Percentiles rank a stretch among this genome's conserved stretches.
Conservation (phyloP, 768 basidiomycete species). For the Amanita thiersii region DNA sequence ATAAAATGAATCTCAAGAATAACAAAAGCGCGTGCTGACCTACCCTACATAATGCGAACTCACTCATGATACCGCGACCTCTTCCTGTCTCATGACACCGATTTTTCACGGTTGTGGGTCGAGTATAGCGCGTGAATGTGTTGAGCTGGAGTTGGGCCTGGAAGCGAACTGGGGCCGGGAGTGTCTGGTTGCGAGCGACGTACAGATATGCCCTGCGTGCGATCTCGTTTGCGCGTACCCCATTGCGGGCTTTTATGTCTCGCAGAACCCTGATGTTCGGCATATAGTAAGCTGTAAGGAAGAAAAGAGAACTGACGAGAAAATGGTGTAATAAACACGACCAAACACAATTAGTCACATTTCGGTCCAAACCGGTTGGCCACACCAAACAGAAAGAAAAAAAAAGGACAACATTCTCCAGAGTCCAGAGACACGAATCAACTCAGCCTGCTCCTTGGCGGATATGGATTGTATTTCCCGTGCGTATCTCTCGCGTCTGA, state of each 20-base stretch:
- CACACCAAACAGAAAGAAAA: no score
- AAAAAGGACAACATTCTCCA: no score
- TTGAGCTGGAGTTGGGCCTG: conserved; percentile 93
- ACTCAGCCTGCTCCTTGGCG: conserved; percentile 3
- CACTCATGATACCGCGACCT: conserved; percentile 82
- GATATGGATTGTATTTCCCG: conserved; percentile 20
- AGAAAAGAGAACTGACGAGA: background rate
- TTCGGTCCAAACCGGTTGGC: conserved; percentile 25
- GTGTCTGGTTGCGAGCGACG: conserved; percentile 84
- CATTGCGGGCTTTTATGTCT: conserved; percentile 70
- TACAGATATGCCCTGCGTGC: conserved; percentile 85
- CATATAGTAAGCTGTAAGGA: background rate
- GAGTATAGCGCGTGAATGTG: conserved; percentile 73
- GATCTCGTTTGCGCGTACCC: conserved; percentile 70
- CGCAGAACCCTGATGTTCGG: conserved; percentile 50
- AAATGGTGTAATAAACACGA: conserved; percentile 17
- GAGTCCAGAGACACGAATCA: no score
- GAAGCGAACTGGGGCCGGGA: conserved; percentile 85
- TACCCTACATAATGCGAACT: conserved; percentile 84
- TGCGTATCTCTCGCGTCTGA: conserved; percentile 2
- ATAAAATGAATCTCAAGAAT: conserved; percentile 2
- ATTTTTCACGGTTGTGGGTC: conserved; percentile 85
- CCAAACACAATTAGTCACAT: conserved; percentile 17
- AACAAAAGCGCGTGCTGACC: no score
- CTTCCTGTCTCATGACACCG: conserved; percentile 80